Evolutionary conservation across 2,329 filamentous ascomycete species (phyloP).

Genomic region (Aphanoascus verrucosus): DNA sequence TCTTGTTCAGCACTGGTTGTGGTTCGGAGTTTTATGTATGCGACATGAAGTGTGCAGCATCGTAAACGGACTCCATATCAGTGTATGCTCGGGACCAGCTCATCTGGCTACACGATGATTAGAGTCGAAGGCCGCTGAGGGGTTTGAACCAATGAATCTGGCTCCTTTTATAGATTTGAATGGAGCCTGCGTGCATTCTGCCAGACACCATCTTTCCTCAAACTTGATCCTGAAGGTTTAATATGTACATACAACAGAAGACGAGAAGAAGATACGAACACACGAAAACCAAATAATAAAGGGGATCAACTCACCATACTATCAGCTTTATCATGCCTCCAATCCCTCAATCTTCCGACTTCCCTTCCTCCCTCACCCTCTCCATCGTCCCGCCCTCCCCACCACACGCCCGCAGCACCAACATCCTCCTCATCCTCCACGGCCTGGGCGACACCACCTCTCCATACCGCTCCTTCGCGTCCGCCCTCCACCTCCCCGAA

Average conservation of each 20-base stretch:
- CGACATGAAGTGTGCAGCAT: too few species aligned
- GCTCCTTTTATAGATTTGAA: too few species aligned
- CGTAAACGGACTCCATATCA: too few species aligned
- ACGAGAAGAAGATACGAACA: not conserved
- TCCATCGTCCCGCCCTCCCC: slow-evolving; percentile 32
- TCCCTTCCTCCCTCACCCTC: slow-evolving; percentile 34
- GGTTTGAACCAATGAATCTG: too few species aligned
- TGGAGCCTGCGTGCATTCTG: not conserved
- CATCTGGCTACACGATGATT: too few species aligned
- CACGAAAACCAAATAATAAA: not conserved
- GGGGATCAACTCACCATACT: not conserved
- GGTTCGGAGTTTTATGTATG: too few species aligned
- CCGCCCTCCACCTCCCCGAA: slow-evolving; percentile 61
- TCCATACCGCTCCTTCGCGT: slow-evolving; percentile 59
- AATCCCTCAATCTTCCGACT: slow-evolving; percentile 31
- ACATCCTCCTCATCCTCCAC: slow-evolving; percentile 72
- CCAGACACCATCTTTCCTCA: not conserved
- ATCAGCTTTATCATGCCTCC: slow-evolving; percentile 25
- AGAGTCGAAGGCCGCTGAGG: too few species aligned
- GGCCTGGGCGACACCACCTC: slow-evolving; percentile 66
- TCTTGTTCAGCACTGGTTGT: too few species aligned
- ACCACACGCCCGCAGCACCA: slow-evolving; percentile 53
- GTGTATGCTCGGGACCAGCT: too few species aligned
- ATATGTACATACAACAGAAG: too few species aligned
- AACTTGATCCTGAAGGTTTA: too few species aligned